Percentiles rank a stretch among this genome's conserved stretches.
Evolutionary conservation across 202 grass and related monocot species (phyloP).

Genomic region (Digitaria exilis): DNA sequence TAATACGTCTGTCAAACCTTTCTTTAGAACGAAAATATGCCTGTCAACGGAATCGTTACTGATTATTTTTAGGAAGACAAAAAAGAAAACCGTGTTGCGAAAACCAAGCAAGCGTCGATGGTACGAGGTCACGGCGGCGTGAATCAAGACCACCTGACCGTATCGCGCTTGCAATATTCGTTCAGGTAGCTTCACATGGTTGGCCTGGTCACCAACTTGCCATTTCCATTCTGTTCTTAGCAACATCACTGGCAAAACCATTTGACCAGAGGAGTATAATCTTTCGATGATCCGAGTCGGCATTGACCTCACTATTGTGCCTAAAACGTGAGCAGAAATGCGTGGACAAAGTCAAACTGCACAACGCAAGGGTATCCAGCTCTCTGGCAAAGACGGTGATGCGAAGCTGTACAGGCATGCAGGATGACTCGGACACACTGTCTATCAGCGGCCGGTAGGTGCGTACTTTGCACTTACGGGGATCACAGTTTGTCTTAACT

Average conservation of each 20-base stretch:
- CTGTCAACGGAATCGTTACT: neutral
- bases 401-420: neutral
- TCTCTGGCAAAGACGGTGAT: neutral
- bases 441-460: neutral
- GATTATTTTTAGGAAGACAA: neutral
- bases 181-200: constrained; percentile 43
- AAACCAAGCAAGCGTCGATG: neutral
- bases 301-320: neutral
- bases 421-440: constrained; percentile 32
- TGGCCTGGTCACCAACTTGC: neutral
- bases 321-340: constrained; percentile 11
- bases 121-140: constrained; percentile 35
- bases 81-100: neutral
- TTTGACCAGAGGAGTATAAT: constrained; percentile 37
- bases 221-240: neutral
- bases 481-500: constrained; percentile 15
- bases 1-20: neutral
- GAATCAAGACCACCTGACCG: constrained; percentile 32
- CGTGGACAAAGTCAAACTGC: neutral
- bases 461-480: constrained; percentile 4
- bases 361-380: too few relatives aligned
- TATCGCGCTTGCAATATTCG: constrained; percentile 39
- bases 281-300: neutral
- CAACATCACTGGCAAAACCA: neutral
- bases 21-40: neutral